Conservation (phyloP, 768 basidiomycete species). For the Hortiboletus campestris region DNA sequence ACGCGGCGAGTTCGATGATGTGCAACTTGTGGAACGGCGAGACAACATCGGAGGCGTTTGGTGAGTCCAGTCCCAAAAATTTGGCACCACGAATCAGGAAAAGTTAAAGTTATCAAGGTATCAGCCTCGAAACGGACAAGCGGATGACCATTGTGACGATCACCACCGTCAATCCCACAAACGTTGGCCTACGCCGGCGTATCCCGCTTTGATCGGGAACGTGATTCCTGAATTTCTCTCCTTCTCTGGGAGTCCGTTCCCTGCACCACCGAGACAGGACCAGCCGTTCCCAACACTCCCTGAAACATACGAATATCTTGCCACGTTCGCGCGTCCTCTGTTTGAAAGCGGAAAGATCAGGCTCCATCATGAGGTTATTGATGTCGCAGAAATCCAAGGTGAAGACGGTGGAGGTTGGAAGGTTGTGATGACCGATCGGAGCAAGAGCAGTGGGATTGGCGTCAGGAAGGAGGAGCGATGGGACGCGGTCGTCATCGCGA, state of each 20-base stretch:
- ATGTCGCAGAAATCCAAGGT: slow-evolving; percentile 35
- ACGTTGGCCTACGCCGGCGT: slow-evolving; percentile 47
- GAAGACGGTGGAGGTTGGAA: slow-evolving; percentile 37
- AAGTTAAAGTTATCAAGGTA: slow-evolving; percentile 10
- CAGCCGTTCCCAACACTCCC: slow-evolving; percentile 32
- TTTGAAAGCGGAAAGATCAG: slow-evolving; percentile 34
- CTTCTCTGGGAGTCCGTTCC: slow-evolving; percentile 32
- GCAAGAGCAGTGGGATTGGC: slow-evolving; percentile 14
- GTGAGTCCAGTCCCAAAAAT: slow-evolving; percentile 28
- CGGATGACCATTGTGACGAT: not conserved
- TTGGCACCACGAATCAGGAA: not conserved
- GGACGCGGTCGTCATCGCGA: slow-evolving; percentile 50
- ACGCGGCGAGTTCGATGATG: slow-evolving; percentile 40
- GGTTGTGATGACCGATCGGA: slow-evolving; percentile 39
- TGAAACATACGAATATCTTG: slow-evolving; percentile 30
- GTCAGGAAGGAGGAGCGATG: slow-evolving; percentile 37
- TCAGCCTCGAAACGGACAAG: not conserved
- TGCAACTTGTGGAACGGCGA: slow-evolving; percentile 45
- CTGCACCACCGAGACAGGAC: slow-evolving; percentile 15
- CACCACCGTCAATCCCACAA: not conserved
- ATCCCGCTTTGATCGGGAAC: slow-evolving; percentile 49
- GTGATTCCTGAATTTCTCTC: slow-evolving; percentile 42
- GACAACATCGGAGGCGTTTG: slow-evolving; percentile 52
- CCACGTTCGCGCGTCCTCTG: slow-evolving; percentile 25
- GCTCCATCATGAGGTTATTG: slow-evolving; percentile 40